Conservation (phyloP, 805 yeast species). For the Cyberlindnera veronae region DNA sequence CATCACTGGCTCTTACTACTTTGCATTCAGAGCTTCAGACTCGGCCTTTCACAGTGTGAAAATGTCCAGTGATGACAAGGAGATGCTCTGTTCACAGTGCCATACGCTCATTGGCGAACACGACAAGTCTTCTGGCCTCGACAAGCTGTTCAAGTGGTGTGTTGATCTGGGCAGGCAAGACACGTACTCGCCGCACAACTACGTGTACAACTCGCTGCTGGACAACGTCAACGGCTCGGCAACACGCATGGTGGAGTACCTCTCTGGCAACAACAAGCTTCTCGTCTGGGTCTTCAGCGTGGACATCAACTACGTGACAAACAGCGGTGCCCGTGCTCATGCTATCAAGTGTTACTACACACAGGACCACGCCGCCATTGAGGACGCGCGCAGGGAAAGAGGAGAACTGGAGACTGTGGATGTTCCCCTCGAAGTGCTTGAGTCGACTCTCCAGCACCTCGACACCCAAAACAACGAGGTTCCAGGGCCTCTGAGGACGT, state of each 20-base stretch:
- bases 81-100: conserved; percentile 38
- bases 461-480: conserved; percentile 28
- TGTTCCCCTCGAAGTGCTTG: conserved; percentile 32
- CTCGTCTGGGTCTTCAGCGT: conserved; percentile 51
- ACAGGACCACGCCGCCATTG: conserved; percentile 27
- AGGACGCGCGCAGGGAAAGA: conserved; percentile 28
- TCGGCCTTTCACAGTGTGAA: conserved; percentile 1
- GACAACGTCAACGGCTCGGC: conserved; percentile 44
- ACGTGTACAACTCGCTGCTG: conserved; percentile 36
- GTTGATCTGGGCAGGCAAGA: conserved; percentile 34
- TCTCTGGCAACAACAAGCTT: conserved; percentile 18
- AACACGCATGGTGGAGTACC: conserved; percentile 33
- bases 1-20: conserved; percentile 56
- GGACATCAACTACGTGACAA: conserved; percentile 30
- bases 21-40: conserved; percentile 27
- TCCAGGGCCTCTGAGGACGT: neutral
- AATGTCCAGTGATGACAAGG: conserved; percentile 2
- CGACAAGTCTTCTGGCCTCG: conserved; percentile 31
- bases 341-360: conserved; percentile 47
- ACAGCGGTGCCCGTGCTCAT: conserved; percentile 13
- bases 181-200: conserved; percentile 35
- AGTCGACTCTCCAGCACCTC: conserved; percentile 30
- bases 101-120: conserved; percentile 36
- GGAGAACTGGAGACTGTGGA: conserved; percentile 40
- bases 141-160: conserved; percentile 57